These are phyloP conservation scores for Sclerotinia trifoliorum DNA, from an alignment of 2,329 filamentous ascomycete species.

Conservation along the genomic window DNA sequence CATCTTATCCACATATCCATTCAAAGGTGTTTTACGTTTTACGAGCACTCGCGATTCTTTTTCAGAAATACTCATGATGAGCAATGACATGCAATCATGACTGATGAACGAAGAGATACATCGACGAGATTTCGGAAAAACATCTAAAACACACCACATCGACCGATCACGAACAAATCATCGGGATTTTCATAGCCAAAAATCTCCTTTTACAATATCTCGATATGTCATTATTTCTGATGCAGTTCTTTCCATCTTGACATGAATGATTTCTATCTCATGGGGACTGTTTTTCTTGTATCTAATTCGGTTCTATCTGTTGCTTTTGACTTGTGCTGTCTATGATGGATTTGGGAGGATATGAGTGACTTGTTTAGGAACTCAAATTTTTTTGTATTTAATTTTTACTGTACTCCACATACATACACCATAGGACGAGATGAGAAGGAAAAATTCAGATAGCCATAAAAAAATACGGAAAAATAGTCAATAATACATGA, in stretches of 20 bases:
- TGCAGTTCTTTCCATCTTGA: slow-evolving; percentile 12
- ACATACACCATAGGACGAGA: slow-evolving; percentile 9
- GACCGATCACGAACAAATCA: slow-evolving; percentile 15
- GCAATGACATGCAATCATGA: slow-evolving; percentile 23
- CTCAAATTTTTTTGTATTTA: slow-evolving; percentile 4
- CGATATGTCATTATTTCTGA: slow-evolving; percentile 9
- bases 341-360: slow-evolving; percentile 10
- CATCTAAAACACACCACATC: slow-evolving; percentile 17
- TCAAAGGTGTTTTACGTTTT: slow-evolving; percentile 10
- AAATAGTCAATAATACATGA: slow-evolving; percentile 9
- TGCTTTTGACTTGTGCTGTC: slow-evolving; percentile 5
- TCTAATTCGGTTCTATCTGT: slow-evolving; percentile 15
- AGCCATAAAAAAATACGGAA: background rate
- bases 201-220: slow-evolving; percentile 13
- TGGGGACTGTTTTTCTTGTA: slow-evolving; percentile 17
- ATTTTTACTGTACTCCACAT: slow-evolving; percentile 3
- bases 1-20: slow-evolving; percentile 3
- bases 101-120: slow-evolving; percentile 14
- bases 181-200: slow-evolving; percentile 7
- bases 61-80: slow-evolving; percentile 13
- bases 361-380: background rate
- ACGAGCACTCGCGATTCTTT: slow-evolving; percentile 4
- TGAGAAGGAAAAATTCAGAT: slow-evolving; percentile 11
- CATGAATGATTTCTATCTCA: background rate
- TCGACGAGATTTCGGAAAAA: background rate